Evolutionary conservation across 2,329 filamentous ascomycete genomes (phyloP), one percentile per base, ranked within the genome.

Genomic region (Phyllosticta capitalensis): DNA sequence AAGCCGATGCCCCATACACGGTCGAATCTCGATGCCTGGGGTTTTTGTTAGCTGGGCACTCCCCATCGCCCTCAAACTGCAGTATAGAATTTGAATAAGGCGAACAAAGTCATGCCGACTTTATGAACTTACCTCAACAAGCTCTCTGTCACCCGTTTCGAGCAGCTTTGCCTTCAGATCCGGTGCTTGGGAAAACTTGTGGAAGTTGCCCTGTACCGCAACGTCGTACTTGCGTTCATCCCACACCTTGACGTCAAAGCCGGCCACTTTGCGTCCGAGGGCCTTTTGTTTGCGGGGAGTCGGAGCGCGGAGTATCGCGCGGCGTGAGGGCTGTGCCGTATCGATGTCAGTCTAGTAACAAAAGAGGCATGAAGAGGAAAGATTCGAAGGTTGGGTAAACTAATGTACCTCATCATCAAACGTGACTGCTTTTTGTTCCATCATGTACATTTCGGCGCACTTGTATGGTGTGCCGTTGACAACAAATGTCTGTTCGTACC

Each of bases 1-100:
- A 82, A 87, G 5, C 86, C 86, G 52, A 89, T 74, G 1, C 85
- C 86, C 86, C 85, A 89, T 58, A 88, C 79, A 5, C 76, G 67
- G 72, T 89, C 85, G 61, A 69, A 59, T 24, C 38, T 52, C 1
- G 57, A 59, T 9, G 57, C 57, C 68, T 77, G 20, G 1, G 17
- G 7, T 48, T n/a, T 5, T 20, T 38, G 19, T 28, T n/a, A 49
- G 7, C 20, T 5, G 2, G 21, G 33, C 14, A 17, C 30, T 4
- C 10, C 6, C 20, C 12, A 17, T 28, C 9, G 28, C 33, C 7
- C 48, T 21, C 19, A 45, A n/a, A 33, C n/a, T n/a, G n/a, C n/a
- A n/a, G n/a, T n/a, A n/a, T n/a, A n/a, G n/a, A n/a, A n/a, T n/a
- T n/a, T n/a, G n/a, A n/a, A n/a, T n/a, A n/a, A n/a, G n/a, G n/a